Base-by-base conservation (phyloP, 345 rosid genomes). In the Turnera subulata region DNA sequence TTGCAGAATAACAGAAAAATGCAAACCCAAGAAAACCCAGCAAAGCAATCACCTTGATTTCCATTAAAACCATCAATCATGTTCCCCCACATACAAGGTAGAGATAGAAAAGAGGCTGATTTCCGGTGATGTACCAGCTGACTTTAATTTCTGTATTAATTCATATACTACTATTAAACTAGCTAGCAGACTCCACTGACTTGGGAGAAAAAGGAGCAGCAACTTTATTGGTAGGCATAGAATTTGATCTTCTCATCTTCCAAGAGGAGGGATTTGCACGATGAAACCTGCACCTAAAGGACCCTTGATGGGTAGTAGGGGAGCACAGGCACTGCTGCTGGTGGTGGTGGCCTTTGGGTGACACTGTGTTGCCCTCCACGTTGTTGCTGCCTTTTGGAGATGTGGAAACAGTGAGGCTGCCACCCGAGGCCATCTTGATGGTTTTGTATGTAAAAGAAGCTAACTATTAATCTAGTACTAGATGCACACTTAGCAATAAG, bases 261-360 rank as follows among this genome's bases (percentile, higher is more conserved):
- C 1, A 29, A 29, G 35, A 3, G 5, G 35, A 3, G 5, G 35
- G 8, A 29, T 45, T 39, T 0, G 81, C 56, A 0, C 91, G 82
- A 55, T 84, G 88, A 26, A 74, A 69, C 63, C 72, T 73, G 80
- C 91, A 84, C 37, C 91, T 74, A 59, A 84, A 84, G 7, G 91
- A 84, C 35, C 91, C 91, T 39, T 64, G 65, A 55, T 84, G 91
- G 1, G 85, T 84, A 0, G 85, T 84, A 5, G 88, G 91, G 0
- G 91, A 84, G 70, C 91, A 84, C 53, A 82, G 40, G 63, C 91
- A 84, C 57, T 84, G 84, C 9, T 71, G 35, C 57, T 84, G 84
- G 11, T 71, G 35, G 8, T 29, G 35, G 8, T 29, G 35, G 35
- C 35, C 35, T 29, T 29, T 29, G 5, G 35, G 35, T 29, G 35